Evolutionary conservation across 2,329 filamentous ascomycete genomes (phyloP), one percentile per base, ranked within the genome.

Genomic region (Penicillium sp.): DNA sequence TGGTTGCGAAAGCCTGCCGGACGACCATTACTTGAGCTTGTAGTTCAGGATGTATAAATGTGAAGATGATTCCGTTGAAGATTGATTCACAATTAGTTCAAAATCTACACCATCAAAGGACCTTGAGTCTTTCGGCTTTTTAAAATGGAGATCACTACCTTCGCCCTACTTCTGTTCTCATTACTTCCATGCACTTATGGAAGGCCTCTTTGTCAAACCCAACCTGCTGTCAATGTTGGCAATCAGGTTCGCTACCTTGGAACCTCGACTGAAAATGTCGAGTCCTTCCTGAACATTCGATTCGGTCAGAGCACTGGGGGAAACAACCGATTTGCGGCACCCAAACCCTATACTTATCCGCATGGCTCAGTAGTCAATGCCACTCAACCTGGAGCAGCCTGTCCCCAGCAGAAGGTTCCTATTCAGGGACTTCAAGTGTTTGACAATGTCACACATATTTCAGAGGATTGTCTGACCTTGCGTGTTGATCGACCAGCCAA

Each of bases 241-340:
- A 45, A 53, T 19, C 47, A 37, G 5, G 49, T 61, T 6, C 53
- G 47, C 38, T 53, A 53, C 38, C 42, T 57, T n/a, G 59, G 62
- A 26, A 54, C 40, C 19, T 59, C 38, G 12, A 40, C 56, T 7
- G 47, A 59, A 9, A 56, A 28, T 13, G 28, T 59, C 2, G 62
- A 62, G 49, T 64, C 62, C 8, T 64, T 64, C 49, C 40, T 61
- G 13, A 62, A 64, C 28, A 64, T 64, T 28, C 59, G 56, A 49
- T 64, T 64, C 17, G 62, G 50, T 22, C 44, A 62, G 37, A 42
- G 49, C 26, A 64, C 62, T 7, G 40, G 51, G 2, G 62, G 59
- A 3, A 17, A n/a, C 8, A 64, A 64, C 9, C 62, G 62, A 38
- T 64, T 64, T 13, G 56, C 59, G 3, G 50, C 59, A 13, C 62